Evolutionary conservation across 305 asterid species (phyloP).

Genomic region (Salvia sclarea): DNA sequence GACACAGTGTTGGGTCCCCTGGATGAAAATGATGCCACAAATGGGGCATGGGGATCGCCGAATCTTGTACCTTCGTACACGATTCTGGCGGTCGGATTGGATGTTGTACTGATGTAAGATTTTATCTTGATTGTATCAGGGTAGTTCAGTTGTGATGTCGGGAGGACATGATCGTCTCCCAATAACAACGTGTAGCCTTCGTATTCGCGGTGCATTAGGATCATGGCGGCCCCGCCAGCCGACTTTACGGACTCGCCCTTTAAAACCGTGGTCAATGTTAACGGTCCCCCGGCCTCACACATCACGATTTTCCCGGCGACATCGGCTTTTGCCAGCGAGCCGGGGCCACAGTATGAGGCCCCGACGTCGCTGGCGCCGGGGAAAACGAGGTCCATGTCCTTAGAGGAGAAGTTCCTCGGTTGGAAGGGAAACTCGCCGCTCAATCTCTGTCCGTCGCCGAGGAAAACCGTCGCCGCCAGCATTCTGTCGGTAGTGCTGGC

Average conservation of each 20-base stretch:
- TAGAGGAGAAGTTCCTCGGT: slow-evolving; percentile 39
- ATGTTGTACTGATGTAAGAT: slow-evolving; percentile 31
- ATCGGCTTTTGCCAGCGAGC: slow-evolving; percentile 18
- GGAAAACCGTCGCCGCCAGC: slow-evolving; percentile 41
- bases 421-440: slow-evolving; percentile 53
- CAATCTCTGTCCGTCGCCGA: slow-evolving; percentile 45
- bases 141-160: slow-evolving; percentile 32
- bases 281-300: slow-evolving; percentile 21
- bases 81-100: slow-evolving; percentile 28
- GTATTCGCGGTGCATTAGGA: slow-evolving; percentile 26
- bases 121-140: slow-evolving; percentile 30
- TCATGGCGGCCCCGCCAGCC: slow-evolving; percentile 51
- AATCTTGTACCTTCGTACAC: slow-evolving; percentile 35
- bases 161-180: slow-evolving; percentile 32
- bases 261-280: slow-evolving; percentile 12
- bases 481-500: slow-evolving; percentile 55
- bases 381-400: slow-evolving; percentile 30
- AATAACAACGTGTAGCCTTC: slow-evolving; percentile 30
- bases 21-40: slow-evolving; percentile 21
- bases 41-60: slow-evolving; percentile 25
- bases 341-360: slow-evolving; percentile 15
- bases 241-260: slow-evolving; percentile 31
- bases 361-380: not conserved
- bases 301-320: slow-evolving; percentile 38
- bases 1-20: slow-evolving; percentile 32